Evolutionary conservation across 306 rosid genomes (phyloP).

Genomic region (Corylus americana): DNA sequence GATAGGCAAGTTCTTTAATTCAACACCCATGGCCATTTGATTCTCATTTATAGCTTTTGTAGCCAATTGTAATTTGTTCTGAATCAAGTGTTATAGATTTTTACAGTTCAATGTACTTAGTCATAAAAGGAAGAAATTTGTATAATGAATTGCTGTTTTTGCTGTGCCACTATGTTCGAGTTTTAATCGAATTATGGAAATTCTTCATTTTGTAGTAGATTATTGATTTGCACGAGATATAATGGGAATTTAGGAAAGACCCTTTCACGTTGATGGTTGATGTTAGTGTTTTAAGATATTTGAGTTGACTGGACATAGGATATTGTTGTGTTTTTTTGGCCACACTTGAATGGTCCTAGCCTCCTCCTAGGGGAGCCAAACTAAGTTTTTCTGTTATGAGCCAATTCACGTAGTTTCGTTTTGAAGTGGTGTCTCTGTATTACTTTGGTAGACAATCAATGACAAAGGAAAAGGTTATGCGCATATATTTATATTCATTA

Average conservation of each 20-base stretch:
- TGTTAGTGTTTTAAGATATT: slow-evolving; percentile 7
- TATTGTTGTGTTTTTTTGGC: neutral
- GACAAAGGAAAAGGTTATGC: neutral
- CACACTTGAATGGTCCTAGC: too few relatives aligned
- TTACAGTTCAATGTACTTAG: slow-evolving; percentile 16
- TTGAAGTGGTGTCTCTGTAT: neutral
- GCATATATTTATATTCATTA: too few relatives aligned
- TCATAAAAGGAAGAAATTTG: slow-evolving; percentile 25
- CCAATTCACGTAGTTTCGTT: neutral
- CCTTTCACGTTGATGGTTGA: slow-evolving; percentile 11
- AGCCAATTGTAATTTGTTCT: slow-evolving; percentile 26
- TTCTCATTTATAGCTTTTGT: slow-evolving; percentile 27
- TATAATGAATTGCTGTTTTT: neutral
- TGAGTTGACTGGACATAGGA: slow-evolving; percentile 1
- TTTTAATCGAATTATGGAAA: neutral
- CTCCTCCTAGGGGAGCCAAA: neutral
- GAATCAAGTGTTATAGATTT: slow-evolving; percentile 8
- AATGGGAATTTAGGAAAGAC: neutral
- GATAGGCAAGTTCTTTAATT: slow-evolving; percentile 90
- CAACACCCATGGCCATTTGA: slow-evolving; percentile 15
- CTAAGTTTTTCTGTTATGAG: neutral
- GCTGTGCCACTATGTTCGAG: neutral
- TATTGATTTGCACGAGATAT: neutral
- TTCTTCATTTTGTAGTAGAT: neutral
- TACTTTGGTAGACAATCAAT: neutral